phyloP scores from a whole-genome alignment of 1,284 basidiomycete species.

The Rhodotorula sp. region DNA sequence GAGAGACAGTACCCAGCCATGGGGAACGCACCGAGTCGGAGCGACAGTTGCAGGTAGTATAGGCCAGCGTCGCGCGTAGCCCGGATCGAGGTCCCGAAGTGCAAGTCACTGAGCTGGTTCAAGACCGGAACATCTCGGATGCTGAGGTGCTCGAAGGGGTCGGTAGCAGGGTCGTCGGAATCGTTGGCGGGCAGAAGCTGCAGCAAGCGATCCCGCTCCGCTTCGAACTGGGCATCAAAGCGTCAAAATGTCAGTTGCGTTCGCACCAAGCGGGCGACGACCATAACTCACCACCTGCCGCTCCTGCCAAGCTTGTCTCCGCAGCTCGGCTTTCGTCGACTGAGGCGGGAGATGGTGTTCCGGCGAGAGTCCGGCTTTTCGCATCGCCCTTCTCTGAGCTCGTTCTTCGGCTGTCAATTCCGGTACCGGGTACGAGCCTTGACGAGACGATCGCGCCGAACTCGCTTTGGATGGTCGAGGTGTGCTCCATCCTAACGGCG shows the following conservation, averaged over 20 bases:
- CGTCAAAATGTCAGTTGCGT: background rate
- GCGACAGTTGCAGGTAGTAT: background rate
- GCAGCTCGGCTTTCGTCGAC: constrained; percentile 1
- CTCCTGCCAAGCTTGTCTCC: constrained; percentile 8
- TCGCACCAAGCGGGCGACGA: too few relatives aligned
- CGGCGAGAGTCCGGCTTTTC: background rate
- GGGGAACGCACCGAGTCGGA: constrained; percentile 2
- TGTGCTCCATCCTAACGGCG: background rate
- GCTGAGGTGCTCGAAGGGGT: background rate
- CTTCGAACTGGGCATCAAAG: constrained; percentile 5
- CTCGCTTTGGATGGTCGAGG: background rate
- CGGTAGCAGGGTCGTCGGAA: background rate
- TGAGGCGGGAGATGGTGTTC: background rate
- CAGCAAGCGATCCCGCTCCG: constrained; percentile 2
- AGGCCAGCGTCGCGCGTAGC: background rate
- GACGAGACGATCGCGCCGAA: background rate
- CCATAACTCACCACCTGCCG: background rate
- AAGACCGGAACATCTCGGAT: background rate
- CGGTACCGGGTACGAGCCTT: constrained; percentile 6
- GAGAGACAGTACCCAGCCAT: too few relatives aligned
- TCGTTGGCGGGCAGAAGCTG: background rate
- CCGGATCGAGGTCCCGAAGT: background rate
- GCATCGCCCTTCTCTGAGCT: constrained; percentile 1
- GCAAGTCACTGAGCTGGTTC: constrained; percentile 3
- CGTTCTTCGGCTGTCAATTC: constrained; percentile 2